phyloP scores from a whole-genome alignment of 148 eudicot species.

The Limonium bicolor region DNA sequence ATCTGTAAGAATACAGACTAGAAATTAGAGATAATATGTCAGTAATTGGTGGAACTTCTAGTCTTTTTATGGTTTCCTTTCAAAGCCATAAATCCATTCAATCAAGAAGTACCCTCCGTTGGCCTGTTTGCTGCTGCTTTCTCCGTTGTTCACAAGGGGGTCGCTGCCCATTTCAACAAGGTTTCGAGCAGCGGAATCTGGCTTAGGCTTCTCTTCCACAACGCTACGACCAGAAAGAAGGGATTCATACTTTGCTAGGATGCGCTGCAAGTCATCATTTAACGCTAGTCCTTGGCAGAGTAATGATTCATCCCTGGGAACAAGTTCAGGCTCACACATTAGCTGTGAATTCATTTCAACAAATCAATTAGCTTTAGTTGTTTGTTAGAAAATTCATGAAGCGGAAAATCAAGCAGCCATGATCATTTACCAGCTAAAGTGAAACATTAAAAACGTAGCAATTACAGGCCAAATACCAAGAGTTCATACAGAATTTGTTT shows the following conservation, averaged over 20 bases:
- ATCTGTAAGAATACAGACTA: neutral
- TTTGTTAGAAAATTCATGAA: too few relatives aligned
- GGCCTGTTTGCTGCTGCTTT: conserved; percentile 45
- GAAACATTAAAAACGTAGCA: too few relatives aligned
- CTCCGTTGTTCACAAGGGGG: conserved; percentile 48
- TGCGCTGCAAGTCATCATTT: conserved; percentile 82
- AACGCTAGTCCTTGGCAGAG: conserved; percentile 64
- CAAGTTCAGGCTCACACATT: too few relatives aligned
- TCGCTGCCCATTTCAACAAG: conserved; percentile 45
- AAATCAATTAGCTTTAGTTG: neutral
- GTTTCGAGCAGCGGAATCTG: conserved; percentile 33
- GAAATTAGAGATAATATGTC: neutral
- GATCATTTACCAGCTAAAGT: neutral
- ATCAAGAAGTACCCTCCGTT: conserved; percentile 34
- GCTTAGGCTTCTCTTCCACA: conserved; percentile 27
- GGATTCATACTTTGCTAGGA: conserved; percentile 76
- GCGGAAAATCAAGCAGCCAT: neutral
- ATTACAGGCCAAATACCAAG: too few relatives aligned
- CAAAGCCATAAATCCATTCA: neutral
- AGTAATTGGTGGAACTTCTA: too few relatives aligned
- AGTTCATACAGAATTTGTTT: too few relatives aligned
- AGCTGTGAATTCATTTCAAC: too few relatives aligned
- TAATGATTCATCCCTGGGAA: conserved; percentile 70
- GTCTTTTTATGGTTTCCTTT: too few relatives aligned
- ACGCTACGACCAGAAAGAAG: conserved; percentile 38